Evolutionary conservation across 163 green algal species (phyloP), one percentile per base, ranked within the genome.

Genomic region (Prototheca cutis): DNA sequence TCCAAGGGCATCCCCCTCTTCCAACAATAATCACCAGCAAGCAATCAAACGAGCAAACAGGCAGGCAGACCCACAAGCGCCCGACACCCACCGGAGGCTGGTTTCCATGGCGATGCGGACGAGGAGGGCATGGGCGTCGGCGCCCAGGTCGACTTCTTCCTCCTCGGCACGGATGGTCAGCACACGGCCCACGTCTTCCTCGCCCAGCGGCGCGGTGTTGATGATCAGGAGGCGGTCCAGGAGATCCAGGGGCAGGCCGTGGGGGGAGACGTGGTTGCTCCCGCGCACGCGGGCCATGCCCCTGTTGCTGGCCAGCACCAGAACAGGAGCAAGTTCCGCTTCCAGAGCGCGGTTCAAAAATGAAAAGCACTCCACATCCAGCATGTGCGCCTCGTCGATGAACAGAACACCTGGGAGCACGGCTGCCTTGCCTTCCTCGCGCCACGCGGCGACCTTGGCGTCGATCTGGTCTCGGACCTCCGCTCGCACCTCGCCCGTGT

Each of bases 351-450:
- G 78, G 75, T 96, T 96, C 10, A 99, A 74, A 83, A 95, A 99
- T 10, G 81, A 92, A 80, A 99, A 99, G 82, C 93, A 98, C 74
- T 99, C 93, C 42, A 98, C 95, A 76, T 99, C 93, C 27, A 99
- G 79, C 91, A 96, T 96, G 81, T 97, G 91, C 55, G 96, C 86
- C 80, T 99, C 93, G 69, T 99, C 93, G 58, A 99, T 97, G 81
- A 99, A 99, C 17, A 99, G 80, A 63, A 99, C 93, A 7, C 93
- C 93, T 1, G 93, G 93, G n/a, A 96, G 78, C 32, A 99, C 94
- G 59, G 97, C 91, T 1, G 93, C 93, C 72, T 97, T 97, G 65
- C 93, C 93, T 74, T 99, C 93, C 70, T 99, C 93, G 29, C 90
- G 80, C 93, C 93, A 99, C 77, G 97, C 89, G 3, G 87, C 80